Base-by-base conservation (phyloP, 2,329 filamentous ascomycete species). In the Ceratocystis variospora region DNA sequence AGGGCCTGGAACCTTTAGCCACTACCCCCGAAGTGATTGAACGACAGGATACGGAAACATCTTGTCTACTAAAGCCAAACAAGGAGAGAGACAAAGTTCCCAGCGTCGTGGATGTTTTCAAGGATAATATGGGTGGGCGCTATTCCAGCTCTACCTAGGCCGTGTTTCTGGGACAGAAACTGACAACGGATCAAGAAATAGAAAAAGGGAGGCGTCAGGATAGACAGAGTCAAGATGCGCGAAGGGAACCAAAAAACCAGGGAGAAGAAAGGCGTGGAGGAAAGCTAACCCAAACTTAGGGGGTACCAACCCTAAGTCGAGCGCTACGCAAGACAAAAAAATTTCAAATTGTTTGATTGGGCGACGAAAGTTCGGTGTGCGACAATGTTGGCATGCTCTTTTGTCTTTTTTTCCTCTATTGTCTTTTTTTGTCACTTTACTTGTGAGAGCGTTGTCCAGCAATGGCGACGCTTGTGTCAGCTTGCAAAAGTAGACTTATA, bases 51-150 rank as follows among this genome's bases (percentile, higher is more conserved):
- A 57, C 53, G 53, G 53, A 28, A 57, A 57, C 53, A 57, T 57
- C 22, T 31, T 5, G 22, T 28, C 31, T 25, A 33, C 28, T 25
- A 57, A n/a, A 57, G 17, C 53, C 17, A 57, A 10, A 25, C 28
- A 59, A 8, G n/a, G 55, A 37, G 55, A 31, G 28, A 59, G 55
- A 59, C 55, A 37, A 59, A 59, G 55, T 59, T 59, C 55, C 25
- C 28, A 59, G 55, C 25, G 15, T 31, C n/a, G 17, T 59, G 55
- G 55, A 59, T 33, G 28, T 59, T 41, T 59, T 37, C 55, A 59
- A 59, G 55, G 55, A 33, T 59, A n/a, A 37, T 5, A 37, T 33
- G 31, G 15, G 55, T n/a, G 25, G 28, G 2, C 28, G 55, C 28
- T 59, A 8, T 31, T n/a, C 55, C 55, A 17, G 55, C 55, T 25